These are phyloP conservation scores for Chiua sp. DNA, from an alignment of 1,284 basidiomycete species.

Conservation along the genomic window DNA sequence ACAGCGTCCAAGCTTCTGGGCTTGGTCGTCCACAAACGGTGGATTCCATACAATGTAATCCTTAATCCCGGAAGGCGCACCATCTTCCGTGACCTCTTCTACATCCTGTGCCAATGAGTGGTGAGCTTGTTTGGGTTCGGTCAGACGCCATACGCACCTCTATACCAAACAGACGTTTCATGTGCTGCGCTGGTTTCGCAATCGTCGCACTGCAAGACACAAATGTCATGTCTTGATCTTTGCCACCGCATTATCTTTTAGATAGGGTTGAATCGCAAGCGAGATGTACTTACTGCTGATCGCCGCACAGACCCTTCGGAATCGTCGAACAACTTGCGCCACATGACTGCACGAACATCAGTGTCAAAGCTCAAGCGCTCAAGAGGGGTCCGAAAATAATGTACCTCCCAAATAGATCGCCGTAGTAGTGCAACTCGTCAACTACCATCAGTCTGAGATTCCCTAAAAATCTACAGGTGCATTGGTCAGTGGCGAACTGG, in stretches of 20 bases:
- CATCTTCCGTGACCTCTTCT: slow-evolving; percentile 79
- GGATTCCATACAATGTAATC: slow-evolving; percentile 84
- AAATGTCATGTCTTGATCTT: slow-evolving; percentile 69
- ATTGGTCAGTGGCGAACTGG: slow-evolving; percentile 5
- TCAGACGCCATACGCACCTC: slow-evolving; percentile 38
- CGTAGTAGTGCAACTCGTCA: slow-evolving; percentile 87
- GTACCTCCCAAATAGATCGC: slow-evolving; percentile 74
- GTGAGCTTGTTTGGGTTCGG: no score
- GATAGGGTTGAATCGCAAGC: not conserved
- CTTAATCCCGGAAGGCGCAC: slow-evolving; percentile 83
- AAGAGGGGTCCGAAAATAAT: not conserved
- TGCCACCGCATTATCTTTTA: not conserved
- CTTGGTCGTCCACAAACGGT: slow-evolving; percentile 62
- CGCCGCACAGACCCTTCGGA: slow-evolving; percentile 83
- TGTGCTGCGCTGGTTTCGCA: slow-evolving; percentile 77
- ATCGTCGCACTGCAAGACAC: slow-evolving; percentile 94
- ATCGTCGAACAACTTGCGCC: slow-evolving; percentile 77
- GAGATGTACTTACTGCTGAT: slow-evolving; percentile 77
- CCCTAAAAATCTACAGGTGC: slow-evolving; percentile 62
- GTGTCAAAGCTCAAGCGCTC: not conserved
- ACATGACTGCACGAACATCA: slow-evolving; percentile 61
- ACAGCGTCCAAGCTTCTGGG: slow-evolving; percentile 61
- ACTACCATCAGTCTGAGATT: slow-evolving; percentile 83
- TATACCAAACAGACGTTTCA: slow-evolving; percentile 78
- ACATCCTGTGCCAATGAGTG: slow-evolving; percentile 48